These are phyloP conservation scores for Apiospora hydei DNA, from an alignment of 2,329 filamentous ascomycete species.

Conservation along the genomic window DNA sequence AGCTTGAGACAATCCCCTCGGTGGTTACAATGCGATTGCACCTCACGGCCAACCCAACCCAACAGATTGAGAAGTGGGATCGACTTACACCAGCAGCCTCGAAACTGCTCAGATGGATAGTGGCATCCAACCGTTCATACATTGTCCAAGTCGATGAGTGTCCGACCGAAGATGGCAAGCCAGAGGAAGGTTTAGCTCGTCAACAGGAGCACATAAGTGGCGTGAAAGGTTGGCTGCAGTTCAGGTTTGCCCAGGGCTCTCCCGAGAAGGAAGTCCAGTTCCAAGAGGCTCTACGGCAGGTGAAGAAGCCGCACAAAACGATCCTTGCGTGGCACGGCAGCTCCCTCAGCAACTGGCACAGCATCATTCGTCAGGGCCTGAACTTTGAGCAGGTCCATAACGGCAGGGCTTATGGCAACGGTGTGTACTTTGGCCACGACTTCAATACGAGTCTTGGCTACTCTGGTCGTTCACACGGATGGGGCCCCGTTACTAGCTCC, in stretches of 20 bases:
- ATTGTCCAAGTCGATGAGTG: slow-evolving; percentile 75
- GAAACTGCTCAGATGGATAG: slow-evolving; percentile 81
- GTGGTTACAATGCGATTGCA: slow-evolving; percentile 64
- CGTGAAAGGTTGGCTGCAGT: slow-evolving; percentile 76
- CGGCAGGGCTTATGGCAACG: slow-evolving; percentile 78
- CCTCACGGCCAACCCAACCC: slow-evolving; percentile 49
- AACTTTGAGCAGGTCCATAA: slow-evolving; percentile 69
- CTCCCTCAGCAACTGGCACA: slow-evolving; percentile 81
- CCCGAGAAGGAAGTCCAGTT: slow-evolving; percentile 87
- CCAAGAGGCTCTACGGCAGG: slow-evolving; percentile 63
- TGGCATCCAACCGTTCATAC: slow-evolving; percentile 87
- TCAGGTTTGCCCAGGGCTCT: slow-evolving; percentile 86
- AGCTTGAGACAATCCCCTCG: slow-evolving; percentile 66
- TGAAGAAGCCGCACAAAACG: slow-evolving; percentile 54
- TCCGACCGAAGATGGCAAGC: slow-evolving; percentile 33
- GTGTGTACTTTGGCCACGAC: slow-evolving; percentile 78
- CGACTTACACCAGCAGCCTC: slow-evolving; percentile 70
- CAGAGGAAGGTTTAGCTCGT: slow-evolving; percentile 28
- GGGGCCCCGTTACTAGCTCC: not conserved
- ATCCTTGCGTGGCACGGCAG: slow-evolving; percentile 91
- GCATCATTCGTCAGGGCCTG: slow-evolving; percentile 83
- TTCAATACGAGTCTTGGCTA: slow-evolving; percentile 58
- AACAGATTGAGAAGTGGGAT: slow-evolving; percentile 52
- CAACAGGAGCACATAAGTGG: slow-evolving; percentile 64
- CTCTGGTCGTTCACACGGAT: not conserved